phyloP scores from a whole-genome alignment of 179 eudicot genomes.

The Spergularia azorica region DNA sequence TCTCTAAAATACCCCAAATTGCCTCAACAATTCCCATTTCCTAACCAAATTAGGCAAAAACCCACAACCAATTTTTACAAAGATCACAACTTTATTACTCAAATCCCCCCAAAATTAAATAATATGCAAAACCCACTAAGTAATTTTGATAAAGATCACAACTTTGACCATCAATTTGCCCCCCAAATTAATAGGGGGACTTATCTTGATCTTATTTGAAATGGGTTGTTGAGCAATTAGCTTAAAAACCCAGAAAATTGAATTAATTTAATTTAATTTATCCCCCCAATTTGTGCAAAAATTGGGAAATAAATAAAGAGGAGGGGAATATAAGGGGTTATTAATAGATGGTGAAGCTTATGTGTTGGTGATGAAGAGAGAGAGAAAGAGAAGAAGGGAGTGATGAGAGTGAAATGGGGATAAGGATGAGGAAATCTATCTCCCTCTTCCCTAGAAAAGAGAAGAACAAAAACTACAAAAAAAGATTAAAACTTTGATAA shows the following conservation, averaged over 20 bases:
- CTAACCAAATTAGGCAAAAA: constrained; percentile 5
- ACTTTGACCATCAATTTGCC: constrained; percentile 20
- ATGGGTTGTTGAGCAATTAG: constrained; percentile 14
- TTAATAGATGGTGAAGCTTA: constrained; percentile 22
- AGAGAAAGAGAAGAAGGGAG: constrained; percentile 15
- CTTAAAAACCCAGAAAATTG: constrained; percentile 23
- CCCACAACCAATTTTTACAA: constrained; percentile 15
- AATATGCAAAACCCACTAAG: constrained; percentile 21
- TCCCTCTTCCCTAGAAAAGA: constrained; percentile 13
- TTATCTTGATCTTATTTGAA: constrained; percentile 12
- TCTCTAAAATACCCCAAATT: constrained; percentile 39
- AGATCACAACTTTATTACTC: constrained; percentile 6
- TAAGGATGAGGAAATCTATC: constrained; percentile 27
- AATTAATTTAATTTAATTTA: neutral
- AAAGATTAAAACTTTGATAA: neutral
- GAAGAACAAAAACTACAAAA: neutral
- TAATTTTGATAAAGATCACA: constrained; percentile 22
- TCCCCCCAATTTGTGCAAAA: constrained; percentile 18
- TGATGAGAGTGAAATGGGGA: constrained; percentile 14
- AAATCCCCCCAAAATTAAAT: constrained; percentile 19
- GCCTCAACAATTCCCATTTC: constrained; percentile 48
- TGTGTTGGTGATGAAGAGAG: constrained; percentile 12
- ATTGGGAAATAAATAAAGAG: constrained; percentile 20
- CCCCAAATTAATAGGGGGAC: constrained; percentile 19
- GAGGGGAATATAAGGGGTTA: constrained; percentile 14